Conservation (phyloP, 345 rosid genomes). For the Cardamine chenopodiifolia region DNA sequence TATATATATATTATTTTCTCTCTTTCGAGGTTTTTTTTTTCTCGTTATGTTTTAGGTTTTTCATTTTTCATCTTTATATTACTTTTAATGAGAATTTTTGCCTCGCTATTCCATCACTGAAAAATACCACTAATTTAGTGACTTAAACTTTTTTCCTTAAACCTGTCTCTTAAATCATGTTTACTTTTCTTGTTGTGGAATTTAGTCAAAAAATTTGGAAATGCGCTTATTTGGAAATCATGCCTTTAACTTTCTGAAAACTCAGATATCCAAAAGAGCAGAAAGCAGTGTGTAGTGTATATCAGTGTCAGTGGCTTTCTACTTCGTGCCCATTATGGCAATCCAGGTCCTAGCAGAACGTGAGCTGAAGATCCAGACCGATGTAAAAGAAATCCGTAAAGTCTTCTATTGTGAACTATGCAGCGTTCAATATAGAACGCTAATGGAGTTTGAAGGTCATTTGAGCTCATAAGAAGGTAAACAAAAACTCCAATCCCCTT, state of each 20-base stretch:
- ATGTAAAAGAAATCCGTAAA: slow-evolving; percentile 90
- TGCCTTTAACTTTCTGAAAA: slow-evolving; percentile 61
- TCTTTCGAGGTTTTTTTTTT: too few relatives aligned
- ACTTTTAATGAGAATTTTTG: too few relatives aligned
- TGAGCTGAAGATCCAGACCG: slow-evolving; percentile 96
- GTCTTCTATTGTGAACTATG: slow-evolving; percentile 95
- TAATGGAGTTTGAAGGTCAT: slow-evolving; percentile 95
- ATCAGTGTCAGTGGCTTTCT: slow-evolving; percentile 87
- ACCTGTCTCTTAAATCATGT: too few relatives aligned
- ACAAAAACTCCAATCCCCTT: neutral
- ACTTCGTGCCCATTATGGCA: slow-evolving; percentile 99
- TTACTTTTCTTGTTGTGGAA: too few relatives aligned
- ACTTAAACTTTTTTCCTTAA: too few relatives aligned
- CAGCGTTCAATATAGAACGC: slow-evolving; percentile 94
- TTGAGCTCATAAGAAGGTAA: slow-evolving; percentile 97
- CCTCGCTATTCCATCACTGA: too few relatives aligned
- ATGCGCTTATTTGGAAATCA: slow-evolving; percentile 61
- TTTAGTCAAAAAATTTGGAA: too few relatives aligned
- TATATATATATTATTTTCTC: too few relatives aligned
- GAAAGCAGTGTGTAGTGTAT: slow-evolving; percentile 82
- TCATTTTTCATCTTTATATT: too few relatives aligned
- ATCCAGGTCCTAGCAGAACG: slow-evolving; percentile 99
- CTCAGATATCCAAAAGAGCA: slow-evolving; percentile 51
- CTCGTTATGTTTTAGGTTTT: too few relatives aligned
- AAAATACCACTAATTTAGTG: too few relatives aligned